Evolutionary conservation across 306 rosid species (phyloP).

Genomic region (Quercus bicolor): DNA sequence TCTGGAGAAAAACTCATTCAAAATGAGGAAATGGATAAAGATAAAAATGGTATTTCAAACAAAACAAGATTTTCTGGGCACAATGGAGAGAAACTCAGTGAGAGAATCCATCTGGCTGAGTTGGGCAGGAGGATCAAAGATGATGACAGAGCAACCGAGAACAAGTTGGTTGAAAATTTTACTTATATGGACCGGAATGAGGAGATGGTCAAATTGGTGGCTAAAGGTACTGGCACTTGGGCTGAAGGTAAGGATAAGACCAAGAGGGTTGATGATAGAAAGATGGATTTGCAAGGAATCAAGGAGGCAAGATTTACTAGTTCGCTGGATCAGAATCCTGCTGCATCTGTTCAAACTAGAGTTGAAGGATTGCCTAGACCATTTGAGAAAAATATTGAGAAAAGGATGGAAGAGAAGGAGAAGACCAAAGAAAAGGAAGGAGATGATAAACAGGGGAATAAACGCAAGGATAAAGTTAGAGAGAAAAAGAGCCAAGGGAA

Average conservation of each 20-base stretch:
- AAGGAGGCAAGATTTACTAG: slow-evolving; percentile 29
- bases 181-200: slow-evolving; percentile 46
- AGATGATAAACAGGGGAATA: slow-evolving; percentile 57
- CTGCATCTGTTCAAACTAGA: slow-evolving; percentile 43
- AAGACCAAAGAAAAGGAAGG: slow-evolving; percentile 54
- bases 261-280: slow-evolving; percentile 44
- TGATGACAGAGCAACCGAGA: slow-evolving; percentile 43
- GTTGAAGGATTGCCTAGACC: slow-evolving; percentile 45
- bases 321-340: slow-evolving; percentile 38
- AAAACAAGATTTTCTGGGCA: slow-evolving; percentile 53
- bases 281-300: slow-evolving; percentile 46
- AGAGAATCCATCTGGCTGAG: slow-evolving; percentile 48
- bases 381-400: slow-evolving; percentile 37
- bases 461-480: slow-evolving; percentile 60
- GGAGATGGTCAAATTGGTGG: slow-evolving; percentile 52
- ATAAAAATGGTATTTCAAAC: slow-evolving; percentile 26
- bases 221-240: slow-evolving; percentile 40
- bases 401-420: slow-evolving; percentile 36
- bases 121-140: slow-evolving; percentile 61
- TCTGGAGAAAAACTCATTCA: slow-evolving; percentile 38
- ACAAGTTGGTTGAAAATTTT: slow-evolving; percentile 45
- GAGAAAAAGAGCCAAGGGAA: slow-evolving; percentile 77
- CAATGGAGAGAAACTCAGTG: slow-evolving; percentile 54
- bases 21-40: slow-evolving; percentile 46
- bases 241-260: slow-evolving; percentile 49